phyloP scores from a whole-genome alignment of 768 basidiomycete species.

The Mycena indigotica region DNA sequence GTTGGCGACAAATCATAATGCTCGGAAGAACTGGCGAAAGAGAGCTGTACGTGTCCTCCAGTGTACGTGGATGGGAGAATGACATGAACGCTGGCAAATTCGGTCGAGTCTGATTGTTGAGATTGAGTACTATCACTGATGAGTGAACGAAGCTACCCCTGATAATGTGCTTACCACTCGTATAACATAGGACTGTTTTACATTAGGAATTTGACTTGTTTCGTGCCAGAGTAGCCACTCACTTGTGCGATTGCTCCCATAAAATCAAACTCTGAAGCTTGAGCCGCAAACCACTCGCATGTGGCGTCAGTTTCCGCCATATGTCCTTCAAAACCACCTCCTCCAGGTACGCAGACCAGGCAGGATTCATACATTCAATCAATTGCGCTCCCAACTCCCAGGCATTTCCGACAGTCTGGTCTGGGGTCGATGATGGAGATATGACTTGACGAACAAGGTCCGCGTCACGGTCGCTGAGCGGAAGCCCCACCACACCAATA shows the following conservation, averaged over 20 bases:
- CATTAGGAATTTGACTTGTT: background rate
- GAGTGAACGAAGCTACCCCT: background rate
- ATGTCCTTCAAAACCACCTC: slow-evolving; percentile 21
- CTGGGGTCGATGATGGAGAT: background rate
- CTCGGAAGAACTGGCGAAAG: slow-evolving; percentile 16
- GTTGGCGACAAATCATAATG: slow-evolving; percentile 21
- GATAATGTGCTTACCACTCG: slow-evolving; percentile 9
- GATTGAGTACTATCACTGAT: slow-evolving; percentile 5
- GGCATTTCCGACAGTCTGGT: slow-evolving; percentile 7
- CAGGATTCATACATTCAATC: slow-evolving; percentile 20
- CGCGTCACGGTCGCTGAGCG: slow-evolving; percentile 22
- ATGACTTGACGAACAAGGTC: slow-evolving; percentile 13
- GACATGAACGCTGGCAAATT: slow-evolving; percentile 21
- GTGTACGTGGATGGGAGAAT: slow-evolving; percentile 21
- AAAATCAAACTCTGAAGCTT: slow-evolving; percentile 15
- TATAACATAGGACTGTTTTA: slow-evolving; percentile 12
- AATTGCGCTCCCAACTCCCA: slow-evolving; percentile 18
- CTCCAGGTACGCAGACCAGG: slow-evolving; percentile 20
- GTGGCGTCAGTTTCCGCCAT: slow-evolving; percentile 20
- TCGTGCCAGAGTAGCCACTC: background rate
- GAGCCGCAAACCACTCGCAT: slow-evolving; percentile 11
- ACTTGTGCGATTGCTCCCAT: slow-evolving; percentile 20
- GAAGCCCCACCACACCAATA: slow-evolving; percentile 20
- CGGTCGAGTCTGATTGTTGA: slow-evolving; percentile 4
- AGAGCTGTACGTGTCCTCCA: slow-evolving; percentile 21